These are phyloP conservation scores for Mycoemilia scoparia DNA, from an alignment of 192 early-diverging fungal genomes.

Conservation along the genomic window DNA sequence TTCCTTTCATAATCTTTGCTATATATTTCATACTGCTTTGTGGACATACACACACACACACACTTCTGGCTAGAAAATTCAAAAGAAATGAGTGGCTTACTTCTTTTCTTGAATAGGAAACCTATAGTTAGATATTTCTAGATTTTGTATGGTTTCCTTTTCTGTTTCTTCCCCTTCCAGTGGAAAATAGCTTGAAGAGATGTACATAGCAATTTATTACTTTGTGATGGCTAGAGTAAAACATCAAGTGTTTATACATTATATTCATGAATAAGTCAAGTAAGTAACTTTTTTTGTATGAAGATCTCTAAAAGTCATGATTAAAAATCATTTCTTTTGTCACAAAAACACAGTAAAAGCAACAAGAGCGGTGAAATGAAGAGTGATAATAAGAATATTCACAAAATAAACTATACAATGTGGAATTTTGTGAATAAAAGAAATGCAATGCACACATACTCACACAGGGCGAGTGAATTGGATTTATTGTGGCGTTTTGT, in stretches of 20 bases:
- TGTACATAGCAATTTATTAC: no score
- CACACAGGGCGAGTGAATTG: neutral
- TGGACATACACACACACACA: no score
- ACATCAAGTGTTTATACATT: neutral
- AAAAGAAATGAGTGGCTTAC: no score
- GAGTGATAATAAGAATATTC: neutral
- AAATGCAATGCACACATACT: neutral
- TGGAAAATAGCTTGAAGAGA: no score
- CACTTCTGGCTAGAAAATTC: no score
- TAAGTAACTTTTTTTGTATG: neutral
- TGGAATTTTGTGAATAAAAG: neutral
- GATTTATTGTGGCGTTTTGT: neutral
- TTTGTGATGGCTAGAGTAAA: no score
- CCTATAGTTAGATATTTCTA: no score
- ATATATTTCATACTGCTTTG: no score
- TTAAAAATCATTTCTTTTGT: neutral
- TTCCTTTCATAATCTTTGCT: no score
- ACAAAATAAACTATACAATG: neutral
- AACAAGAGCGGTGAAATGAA: neutral
- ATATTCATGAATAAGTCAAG: neutral
- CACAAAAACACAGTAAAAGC: neutral
- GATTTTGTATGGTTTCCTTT: no score
- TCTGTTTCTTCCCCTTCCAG: no score
- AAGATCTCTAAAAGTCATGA: neutral
- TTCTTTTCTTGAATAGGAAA: no score